phyloP scores from a whole-genome alignment of 2,329 filamentous ascomycete species.

The Blastomyces silverae region DNA sequence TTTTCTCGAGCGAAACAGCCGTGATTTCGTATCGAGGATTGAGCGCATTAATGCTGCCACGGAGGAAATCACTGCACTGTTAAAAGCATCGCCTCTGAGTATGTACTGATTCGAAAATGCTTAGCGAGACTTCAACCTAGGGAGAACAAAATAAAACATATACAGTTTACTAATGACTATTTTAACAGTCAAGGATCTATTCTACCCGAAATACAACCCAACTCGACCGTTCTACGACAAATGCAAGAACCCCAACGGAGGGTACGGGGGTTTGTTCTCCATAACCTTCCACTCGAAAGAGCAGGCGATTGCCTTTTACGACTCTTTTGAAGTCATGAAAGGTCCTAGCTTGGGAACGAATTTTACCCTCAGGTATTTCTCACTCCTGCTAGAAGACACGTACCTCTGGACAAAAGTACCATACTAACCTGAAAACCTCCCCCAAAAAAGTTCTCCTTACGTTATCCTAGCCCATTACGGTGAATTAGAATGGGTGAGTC shows the following conservation, averaged over 20 bases:
- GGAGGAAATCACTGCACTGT: slow-evolving; percentile 69
- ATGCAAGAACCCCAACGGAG: slow-evolving; percentile 64
- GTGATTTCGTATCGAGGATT: slow-evolving; percentile 78
- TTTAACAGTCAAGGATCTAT: slow-evolving; percentile 62
- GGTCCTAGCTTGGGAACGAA: slow-evolving; percentile 94
- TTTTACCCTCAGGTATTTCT: slow-evolving; percentile 65
- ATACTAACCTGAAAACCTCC: background rate
- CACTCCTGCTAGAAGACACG: background rate
- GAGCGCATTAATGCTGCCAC: slow-evolving; percentile 79
- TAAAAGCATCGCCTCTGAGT: slow-evolving; percentile 53
- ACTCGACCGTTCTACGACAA: slow-evolving; percentile 69
- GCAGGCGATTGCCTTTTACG: slow-evolving; percentile 75
- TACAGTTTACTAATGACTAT: background rate
- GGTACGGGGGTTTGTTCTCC: slow-evolving; percentile 85
- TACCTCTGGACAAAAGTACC: background rate
- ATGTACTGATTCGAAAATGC: slow-evolving; percentile 19
- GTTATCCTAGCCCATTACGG: slow-evolving; percentile 84
- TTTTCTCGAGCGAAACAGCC: slow-evolving; percentile 92
- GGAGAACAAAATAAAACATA: background rate
- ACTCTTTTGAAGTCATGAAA: slow-evolving; percentile 79
- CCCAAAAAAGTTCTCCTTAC: slow-evolving; percentile 64
- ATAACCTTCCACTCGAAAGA: slow-evolving; percentile 65
- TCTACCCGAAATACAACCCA: slow-evolving; percentile 76
- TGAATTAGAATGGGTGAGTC: slow-evolving; percentile 79
- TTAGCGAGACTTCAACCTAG: background rate